A percentile compares a stretch with the other conserved stretches of the same genome.
Conservation (phyloP, 1,139 yeast genomes). For the Magnusiomyces paraingens region DNA sequence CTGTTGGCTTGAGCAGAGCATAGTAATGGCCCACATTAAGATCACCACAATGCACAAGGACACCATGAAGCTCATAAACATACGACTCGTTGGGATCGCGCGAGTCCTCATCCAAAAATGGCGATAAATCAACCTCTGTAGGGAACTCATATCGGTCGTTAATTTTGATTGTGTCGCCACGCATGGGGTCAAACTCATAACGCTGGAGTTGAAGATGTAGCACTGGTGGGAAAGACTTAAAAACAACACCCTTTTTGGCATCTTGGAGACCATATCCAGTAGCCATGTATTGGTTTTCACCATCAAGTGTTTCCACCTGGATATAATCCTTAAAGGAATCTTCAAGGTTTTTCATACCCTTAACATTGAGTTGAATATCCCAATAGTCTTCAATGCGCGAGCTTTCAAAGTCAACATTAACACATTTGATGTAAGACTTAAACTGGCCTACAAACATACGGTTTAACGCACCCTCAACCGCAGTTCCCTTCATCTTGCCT, state of each 20-base stretch:
- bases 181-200: conserved; percentile 88
- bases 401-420: conserved; percentile 91
- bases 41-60: conserved; percentile 92
- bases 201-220: conserved; percentile 88
- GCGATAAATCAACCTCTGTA: conserved; percentile 68
- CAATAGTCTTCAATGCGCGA: conserved; percentile 91
- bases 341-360: conserved; percentile 63
- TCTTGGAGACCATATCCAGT: conserved; percentile 90
- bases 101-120: conserved; percentile 55
- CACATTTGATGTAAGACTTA: conserved; percentile 91
- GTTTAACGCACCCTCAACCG: conserved; percentile 70
- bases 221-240: conserved; percentile 86
- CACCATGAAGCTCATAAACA: conserved; percentile 79
- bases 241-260: conserved; percentile 94
- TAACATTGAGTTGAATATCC: conserved; percentile 95
- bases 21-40: conserved; percentile 95
- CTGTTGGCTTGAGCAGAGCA: conserved; percentile 80
- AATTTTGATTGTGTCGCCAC: conserved; percentile 82
- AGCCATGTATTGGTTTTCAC: conserved; percentile 94
- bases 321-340: conserved; percentile 81
- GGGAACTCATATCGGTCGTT: conserved; percentile 93
- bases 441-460: conserved; percentile 92
- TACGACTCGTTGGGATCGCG: conserved; percentile 56
- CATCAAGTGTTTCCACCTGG: conserved; percentile 82
- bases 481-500: conserved; percentile 83